Base-by-base conservation (phyloP, 2,329 filamentous ascomycete species). In the Cladosporium cucumerinum region DNA sequence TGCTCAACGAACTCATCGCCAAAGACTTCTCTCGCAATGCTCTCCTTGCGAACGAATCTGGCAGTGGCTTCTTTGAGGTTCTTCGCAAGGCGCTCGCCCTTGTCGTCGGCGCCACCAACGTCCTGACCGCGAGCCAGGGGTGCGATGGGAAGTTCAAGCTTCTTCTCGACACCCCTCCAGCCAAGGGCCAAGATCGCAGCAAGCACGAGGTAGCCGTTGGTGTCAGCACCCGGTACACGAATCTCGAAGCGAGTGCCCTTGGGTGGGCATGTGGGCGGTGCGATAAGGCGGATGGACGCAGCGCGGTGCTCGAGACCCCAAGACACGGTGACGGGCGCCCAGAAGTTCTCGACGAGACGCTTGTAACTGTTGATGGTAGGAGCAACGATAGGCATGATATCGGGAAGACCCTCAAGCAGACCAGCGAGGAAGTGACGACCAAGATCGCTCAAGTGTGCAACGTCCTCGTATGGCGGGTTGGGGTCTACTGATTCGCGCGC, bases 281-380 rank as follows among this genome's bases (percentile, higher is more conserved):
- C 87, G 70, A 99, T 97, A 36, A 99, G 79, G 21, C 95, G 87
- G 69, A 99, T 90, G 0, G 91, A 96, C 0, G 95, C 94, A 5
- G 93, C 93, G 67, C 95, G 91, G 77, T 99, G 94, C 78, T 98
- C 95, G 5, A 97, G 81, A 0, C 95, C 95, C 95, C 95, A 99
- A 0, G 92, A 97, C 0, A 98, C 95, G 0, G 94, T 97, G 6
- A 99, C 95, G 0, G 95, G 95, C 0, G 95, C 95, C 95, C 95
- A 99, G 80, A 97, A 98, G 80, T 98, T 98, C 82, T 99, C 95
- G 2, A 99, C 95, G 0, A 99, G 85, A 3, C 95, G 89, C 81
- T 99, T 99, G 84, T 99, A 99, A 67, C 92, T 96, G 84, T 99
- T 99, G 74, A 99, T 86, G 0, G 92, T 99, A 0, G 95, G 95